Conservation (phyloP, 2,329 filamentous ascomycete genomes). For the Elsinoe batatas region DNA sequence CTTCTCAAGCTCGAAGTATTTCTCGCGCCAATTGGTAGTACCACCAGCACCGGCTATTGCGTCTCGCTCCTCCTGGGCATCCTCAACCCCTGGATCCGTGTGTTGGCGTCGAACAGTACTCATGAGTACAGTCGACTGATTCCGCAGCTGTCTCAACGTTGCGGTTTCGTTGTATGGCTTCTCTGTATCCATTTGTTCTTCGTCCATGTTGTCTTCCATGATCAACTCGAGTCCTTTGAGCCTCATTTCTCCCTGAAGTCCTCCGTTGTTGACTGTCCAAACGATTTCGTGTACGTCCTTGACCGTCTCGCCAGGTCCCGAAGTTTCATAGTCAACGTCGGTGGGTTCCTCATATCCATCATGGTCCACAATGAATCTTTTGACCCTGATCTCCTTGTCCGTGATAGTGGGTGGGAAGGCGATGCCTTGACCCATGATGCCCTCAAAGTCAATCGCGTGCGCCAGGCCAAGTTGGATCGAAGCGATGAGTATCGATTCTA, state of each 20-base stretch:
- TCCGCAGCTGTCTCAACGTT: background rate
- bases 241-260: constrained; percentile 33
- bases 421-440: constrained; percentile 32
- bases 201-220: constrained; percentile 4
- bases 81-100: background rate
- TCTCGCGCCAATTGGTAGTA: background rate
- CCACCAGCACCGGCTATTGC: too few relatives aligned
- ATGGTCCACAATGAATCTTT: constrained; percentile 31
- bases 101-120: background rate
- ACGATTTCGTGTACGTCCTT: constrained; percentile 36
- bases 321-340: constrained; percentile 27
- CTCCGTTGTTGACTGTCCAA: constrained; percentile 34
- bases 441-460: constrained; percentile 20
- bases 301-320: constrained; percentile 15
- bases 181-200: background rate
- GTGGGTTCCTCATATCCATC: constrained; percentile 31
- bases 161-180: background rate
- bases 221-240: constrained; percentile 30
- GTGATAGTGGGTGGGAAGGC: constrained; percentile 28
- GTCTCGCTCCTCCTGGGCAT: background rate
- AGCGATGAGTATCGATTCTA: constrained; percentile 24
- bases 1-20: constrained; percentile 2
- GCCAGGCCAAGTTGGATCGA: background rate
- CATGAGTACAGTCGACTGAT: background rate
- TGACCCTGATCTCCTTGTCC: constrained; percentile 32